Percentiles rank a stretch among this genome's conserved stretches.
These are phyloP conservation scores for Phialophora tarda DNA, from an alignment of 2,329 filamentous ascomycete genomes.

Conservation along the genomic window DNA sequence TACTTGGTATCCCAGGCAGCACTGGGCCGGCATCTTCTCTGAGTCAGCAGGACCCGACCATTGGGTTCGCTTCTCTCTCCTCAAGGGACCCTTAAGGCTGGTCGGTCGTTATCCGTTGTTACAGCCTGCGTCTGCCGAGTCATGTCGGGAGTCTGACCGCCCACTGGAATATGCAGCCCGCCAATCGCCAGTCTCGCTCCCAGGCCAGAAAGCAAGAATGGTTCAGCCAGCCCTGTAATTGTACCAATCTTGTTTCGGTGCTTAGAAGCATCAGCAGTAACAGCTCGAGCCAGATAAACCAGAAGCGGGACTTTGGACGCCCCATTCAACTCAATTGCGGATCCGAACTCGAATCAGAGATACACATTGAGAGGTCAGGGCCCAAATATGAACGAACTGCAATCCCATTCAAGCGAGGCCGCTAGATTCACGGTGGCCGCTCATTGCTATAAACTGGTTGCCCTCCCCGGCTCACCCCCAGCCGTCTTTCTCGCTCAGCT, in stretches of 20 bases:
- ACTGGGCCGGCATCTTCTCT: no score
- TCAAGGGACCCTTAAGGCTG: neutral
- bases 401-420: neutral
- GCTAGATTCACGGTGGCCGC: neutral
- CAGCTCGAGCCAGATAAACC: neutral
- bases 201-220: neutral
- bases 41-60: no score
- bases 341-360: neutral
- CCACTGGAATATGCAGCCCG: neutral
- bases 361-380: neutral
- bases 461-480: neutral
- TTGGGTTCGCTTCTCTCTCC: no score
- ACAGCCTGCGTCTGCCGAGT: no score
- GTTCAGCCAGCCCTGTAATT: neutral
- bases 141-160: neutral
- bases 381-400: neutral
- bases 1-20: no score
- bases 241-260: neutral
- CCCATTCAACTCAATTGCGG: neutral
- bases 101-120: neutral
- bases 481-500: neutral
- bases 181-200: neutral
- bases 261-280: neutral
- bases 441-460: neutral
- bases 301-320: neutral